These are phyloP conservation scores for Thalassiosira mediterranea DNA, from an alignment of 352 stramenopile genomes.

Conservation along the genomic window DNA sequence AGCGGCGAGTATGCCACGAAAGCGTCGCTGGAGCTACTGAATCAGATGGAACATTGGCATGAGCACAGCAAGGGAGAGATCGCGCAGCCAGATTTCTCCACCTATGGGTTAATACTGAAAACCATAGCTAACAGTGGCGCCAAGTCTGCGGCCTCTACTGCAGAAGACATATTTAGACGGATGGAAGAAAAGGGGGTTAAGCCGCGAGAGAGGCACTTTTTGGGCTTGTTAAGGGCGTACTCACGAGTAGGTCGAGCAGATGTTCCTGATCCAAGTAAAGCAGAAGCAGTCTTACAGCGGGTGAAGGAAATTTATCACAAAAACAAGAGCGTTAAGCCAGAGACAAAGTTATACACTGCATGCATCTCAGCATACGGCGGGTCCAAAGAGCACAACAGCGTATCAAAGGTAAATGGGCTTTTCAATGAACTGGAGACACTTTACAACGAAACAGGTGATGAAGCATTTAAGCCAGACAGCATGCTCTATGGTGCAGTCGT, in stretches of 20 bases:
- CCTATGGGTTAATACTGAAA: slow-evolving; percentile 42
- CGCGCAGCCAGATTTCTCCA: slow-evolving; percentile 29
- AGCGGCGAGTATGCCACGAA: slow-evolving; percentile 14
- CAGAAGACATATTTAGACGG: slow-evolving; percentile 18
- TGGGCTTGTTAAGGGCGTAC: slow-evolving; percentile 24
- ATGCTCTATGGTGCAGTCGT: slow-evolving; percentile 39
- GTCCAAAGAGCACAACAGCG: slow-evolving; percentile 21
- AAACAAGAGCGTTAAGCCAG: slow-evolving; percentile 46
- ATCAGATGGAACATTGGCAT: slow-evolving; percentile 42
- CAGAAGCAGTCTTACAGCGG: slow-evolving; percentile 32
- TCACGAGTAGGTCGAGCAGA: slow-evolving; percentile 13
- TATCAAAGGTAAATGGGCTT: slow-evolving; percentile 31
- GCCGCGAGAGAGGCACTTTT: slow-evolving; percentile 35
- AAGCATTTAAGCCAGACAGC: slow-evolving; percentile 36
- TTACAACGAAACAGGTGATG: slow-evolving; percentile 36
- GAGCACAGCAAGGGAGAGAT: slow-evolving; percentile 25
- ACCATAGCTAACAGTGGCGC: slow-evolving; percentile 37
- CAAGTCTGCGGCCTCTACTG: slow-evolving; percentile 3
- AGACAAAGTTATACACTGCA: slow-evolving; percentile 31
- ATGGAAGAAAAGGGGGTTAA: slow-evolving; percentile 36
- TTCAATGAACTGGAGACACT: slow-evolving; percentile 38
- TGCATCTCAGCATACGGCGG: slow-evolving; percentile 39
- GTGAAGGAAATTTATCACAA: slow-evolving; percentile 43
- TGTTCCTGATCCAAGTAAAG: slow-evolving; percentile 26
- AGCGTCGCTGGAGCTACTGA: slow-evolving; percentile 22